Evolutionary conservation across 106 monocot genomes (phyloP).

Genomic region (Dioscorea dumetorum): DNA sequence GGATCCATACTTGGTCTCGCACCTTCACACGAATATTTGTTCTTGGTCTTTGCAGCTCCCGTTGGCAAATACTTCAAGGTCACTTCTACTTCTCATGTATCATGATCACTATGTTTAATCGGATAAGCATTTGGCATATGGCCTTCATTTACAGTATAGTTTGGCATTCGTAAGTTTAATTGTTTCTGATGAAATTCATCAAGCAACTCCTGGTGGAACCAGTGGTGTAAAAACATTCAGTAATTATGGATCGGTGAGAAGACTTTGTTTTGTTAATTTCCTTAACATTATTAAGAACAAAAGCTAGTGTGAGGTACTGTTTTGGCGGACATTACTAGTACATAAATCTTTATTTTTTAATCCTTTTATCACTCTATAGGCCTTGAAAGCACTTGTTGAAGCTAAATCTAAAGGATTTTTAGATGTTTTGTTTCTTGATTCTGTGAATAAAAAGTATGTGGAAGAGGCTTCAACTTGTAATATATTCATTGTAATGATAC

Average conservation of each 20-base stretch:
- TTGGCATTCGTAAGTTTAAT: constrained; percentile 47
- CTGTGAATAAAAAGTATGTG: constrained; percentile 66
- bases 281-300: not conserved
- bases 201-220: constrained; percentile 59
- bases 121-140: no score
- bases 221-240: constrained; percentile 56
- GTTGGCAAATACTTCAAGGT: constrained; percentile 68
- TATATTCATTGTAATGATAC: constrained; percentile 85
- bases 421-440: constrained; percentile 92
- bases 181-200: constrained; percentile 32
- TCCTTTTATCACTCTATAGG: constrained; percentile 25
- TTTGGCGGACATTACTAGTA: not conserved
- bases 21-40: constrained; percentile 46
- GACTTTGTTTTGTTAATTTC: not conserved
- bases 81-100: not conserved
- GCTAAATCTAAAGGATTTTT: constrained; percentile 80
- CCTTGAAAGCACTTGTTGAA: constrained; percentile 60
- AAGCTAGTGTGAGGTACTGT: not conserved
- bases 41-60: constrained; percentile 41
- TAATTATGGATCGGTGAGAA: constrained; percentile 56
- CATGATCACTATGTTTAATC: no score
- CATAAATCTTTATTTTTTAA: not conserved
- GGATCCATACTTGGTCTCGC: constrained; percentile 47
- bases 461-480: constrained; percentile 95
- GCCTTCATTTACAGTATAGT: constrained; percentile 28